A percentile compares a stretch with the other conserved stretches of the same genome.
Evolutionary conservation across 331 rosid species (phyloP).

Genomic region (Quercus lobata): DNA sequence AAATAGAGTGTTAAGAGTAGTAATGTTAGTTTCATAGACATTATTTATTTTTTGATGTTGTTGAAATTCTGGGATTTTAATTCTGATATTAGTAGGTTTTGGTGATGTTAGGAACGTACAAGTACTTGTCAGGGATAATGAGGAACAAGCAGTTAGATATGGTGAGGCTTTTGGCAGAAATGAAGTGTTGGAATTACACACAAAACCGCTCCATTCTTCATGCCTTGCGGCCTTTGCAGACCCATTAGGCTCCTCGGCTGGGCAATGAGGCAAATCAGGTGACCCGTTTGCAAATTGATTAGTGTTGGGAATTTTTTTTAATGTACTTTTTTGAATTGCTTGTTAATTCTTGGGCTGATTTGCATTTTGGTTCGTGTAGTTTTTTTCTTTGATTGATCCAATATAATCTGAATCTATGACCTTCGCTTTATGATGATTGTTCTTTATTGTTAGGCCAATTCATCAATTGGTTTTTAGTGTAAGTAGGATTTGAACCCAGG

Average conservation of each 20-base stretch:
- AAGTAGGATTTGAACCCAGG: too few species aligned
- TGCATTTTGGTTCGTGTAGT: background rate
- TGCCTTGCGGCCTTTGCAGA: background rate
- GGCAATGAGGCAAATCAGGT: background rate
- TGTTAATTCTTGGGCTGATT: background rate
- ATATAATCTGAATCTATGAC: too few species aligned
- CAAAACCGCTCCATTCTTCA: background rate
- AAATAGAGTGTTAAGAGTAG: background rate
- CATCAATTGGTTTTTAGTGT: too few species aligned
- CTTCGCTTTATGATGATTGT: too few species aligned
- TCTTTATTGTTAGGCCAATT: too few species aligned
- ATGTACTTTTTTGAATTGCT: background rate
- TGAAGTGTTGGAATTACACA: background rate
- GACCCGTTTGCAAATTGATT: background rate
- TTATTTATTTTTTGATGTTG: background rate
- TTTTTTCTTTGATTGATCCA: background rate
- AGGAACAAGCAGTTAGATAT: slow-evolving; percentile 22
- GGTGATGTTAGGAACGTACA: slow-evolving; percentile 22
- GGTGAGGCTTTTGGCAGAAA: slow-evolving; percentile 17
- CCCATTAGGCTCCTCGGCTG: background rate
- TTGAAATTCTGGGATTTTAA: background rate
- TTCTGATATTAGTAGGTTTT: background rate
- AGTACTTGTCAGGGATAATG: slow-evolving; percentile 20
- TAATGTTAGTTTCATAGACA: background rate
- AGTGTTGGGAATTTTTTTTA: background rate